Evolutionary conservation across 768 basidiomycete species (phyloP), one percentile per base, ranked within the genome.

Genomic region (Chalciporus sphaerocephalus): DNA sequence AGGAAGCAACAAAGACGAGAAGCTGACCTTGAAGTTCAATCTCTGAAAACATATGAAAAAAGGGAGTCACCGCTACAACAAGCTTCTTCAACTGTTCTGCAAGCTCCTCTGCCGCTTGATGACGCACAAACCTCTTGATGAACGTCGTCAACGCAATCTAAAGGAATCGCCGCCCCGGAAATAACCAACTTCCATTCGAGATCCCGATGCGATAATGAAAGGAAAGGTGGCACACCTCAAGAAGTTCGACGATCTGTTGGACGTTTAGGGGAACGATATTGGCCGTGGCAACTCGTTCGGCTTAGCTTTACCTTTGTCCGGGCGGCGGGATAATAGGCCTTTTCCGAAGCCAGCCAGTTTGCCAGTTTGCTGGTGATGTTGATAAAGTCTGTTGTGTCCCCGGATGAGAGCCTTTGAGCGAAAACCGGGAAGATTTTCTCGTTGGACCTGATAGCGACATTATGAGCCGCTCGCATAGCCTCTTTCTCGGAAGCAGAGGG

Each of bases 301-400:
- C 33, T 7, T 55, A 5, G 30, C 30, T 66, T 48, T 47, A 79
- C 80, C 63, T 75, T 71, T 36, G 69, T 71, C 27, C 76, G 71
- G 34, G 78, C 80, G 24, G 50, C 65, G 1, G 58, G 38, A 54
- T 82, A 82, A 53, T 81, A 81, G 1, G 79, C 80, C 51, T 71
- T 73, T 33, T 69, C 65, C 40, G 72, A 71, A 20, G 55, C 38
- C 33, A 79, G 55, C 78, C 77, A 81, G 2, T n/a, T 5, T 1
- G 66, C 59, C 16, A 81, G 59, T 55, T 72, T 79, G 15, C 55
- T 54, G 6, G 71, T 25, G 2, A 50, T 63, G 15, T 17, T 43
- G 18, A 33, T 15, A 16, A 50, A 66, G 11, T 62, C 56, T 8
- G 34, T 54, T 33, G 36, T 2, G 34, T 74, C 59, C 20, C 56